phyloP scores from a whole-genome alignment of 441 rosid genomes.

The Eutrema salsugineum region DNA sequence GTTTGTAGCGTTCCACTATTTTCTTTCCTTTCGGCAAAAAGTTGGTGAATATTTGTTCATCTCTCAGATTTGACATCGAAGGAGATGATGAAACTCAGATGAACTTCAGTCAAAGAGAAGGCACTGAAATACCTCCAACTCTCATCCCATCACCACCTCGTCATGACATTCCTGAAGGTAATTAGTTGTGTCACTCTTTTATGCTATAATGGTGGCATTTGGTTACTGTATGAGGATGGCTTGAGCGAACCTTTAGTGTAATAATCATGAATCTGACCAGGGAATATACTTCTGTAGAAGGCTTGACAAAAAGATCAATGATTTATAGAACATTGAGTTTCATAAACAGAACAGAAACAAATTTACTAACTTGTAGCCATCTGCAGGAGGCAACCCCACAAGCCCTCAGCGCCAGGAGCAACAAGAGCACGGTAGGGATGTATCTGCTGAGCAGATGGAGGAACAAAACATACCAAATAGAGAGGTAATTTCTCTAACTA shows the following conservation, averaged over 20 bases:
- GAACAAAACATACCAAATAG: constrained; percentile 37
- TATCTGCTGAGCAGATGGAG: constrained; percentile 18
- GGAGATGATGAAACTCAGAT: constrained; percentile 65
- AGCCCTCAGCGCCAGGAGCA: constrained; percentile 41
- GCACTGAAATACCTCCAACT: constrained; percentile 44
- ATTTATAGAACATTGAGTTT: neutral
- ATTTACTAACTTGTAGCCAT: constrained; percentile 20
- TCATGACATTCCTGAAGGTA: constrained; percentile 57
- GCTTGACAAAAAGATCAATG: constrained; percentile 4
- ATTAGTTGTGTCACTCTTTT: constrained; percentile 15
- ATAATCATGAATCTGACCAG: constrained; percentile 2
- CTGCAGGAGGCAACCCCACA: constrained; percentile 45
- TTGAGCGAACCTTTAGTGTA: constrained; percentile 7
- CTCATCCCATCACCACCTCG: constrained; percentile 54
- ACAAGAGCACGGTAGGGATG: constrained; percentile 30
- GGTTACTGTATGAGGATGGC: neutral
- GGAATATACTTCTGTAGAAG: constrained; percentile 2
- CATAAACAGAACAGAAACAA: neutral
- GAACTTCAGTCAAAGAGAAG: constrained; percentile 53
- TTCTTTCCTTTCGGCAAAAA: constrained; percentile 8
- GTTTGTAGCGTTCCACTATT: constrained; percentile 1
- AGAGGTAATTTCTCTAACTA: constrained; percentile 40
- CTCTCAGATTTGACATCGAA: constrained; percentile 74
- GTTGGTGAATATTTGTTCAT: constrained; percentile 3
- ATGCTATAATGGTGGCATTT: neutral